Percentiles rank a stretch among this genome's conserved stretches.
Evolutionary conservation across 2,329 filamentous ascomycete genomes (phyloP).

Genomic region (Huntiella omanensis): DNA sequence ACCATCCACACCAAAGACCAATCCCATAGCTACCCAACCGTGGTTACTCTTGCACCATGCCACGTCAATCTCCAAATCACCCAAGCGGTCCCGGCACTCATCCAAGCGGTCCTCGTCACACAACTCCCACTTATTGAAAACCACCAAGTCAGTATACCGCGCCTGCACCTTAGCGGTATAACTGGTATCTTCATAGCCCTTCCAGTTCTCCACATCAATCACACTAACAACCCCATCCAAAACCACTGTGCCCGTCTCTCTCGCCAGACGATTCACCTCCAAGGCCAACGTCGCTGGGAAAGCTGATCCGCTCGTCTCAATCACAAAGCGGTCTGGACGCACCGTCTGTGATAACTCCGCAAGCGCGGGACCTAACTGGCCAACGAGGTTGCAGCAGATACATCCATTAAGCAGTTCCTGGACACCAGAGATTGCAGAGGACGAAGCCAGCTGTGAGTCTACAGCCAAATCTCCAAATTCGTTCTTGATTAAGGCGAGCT

Average conservation of each 20-base stretch:
- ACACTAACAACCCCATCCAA: slow-evolving; percentile 81
- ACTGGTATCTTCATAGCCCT: slow-evolving; percentile 77
- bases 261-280: slow-evolving; percentile 64
- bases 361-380: slow-evolving; percentile 68
- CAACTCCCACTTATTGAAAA: slow-evolving; percentile 84
- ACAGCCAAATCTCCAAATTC: slow-evolving; percentile 92
- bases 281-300: slow-evolving; percentile 80
- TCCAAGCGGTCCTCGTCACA: slow-evolving; percentile 59
- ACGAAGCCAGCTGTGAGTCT: slow-evolving; percentile 77
- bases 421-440: slow-evolving; percentile 68
- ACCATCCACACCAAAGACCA: slow-evolving; percentile 77
- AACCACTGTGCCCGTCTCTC: slow-evolving; percentile 49
- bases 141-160: slow-evolving; percentile 71
- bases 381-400: slow-evolving; percentile 97
- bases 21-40: slow-evolving; percentile 57
- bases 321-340: slow-evolving; percentile 65
- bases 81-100: slow-evolving; percentile 56
- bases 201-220: slow-evolving; percentile 89
- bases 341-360: slow-evolving; percentile 41
- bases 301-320: slow-evolving; percentile 81
- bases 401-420: slow-evolving; percentile 90
- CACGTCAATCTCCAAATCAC: slow-evolving; percentile 62
- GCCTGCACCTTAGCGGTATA: slow-evolving; percentile 82
- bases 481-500: slow-evolving; percentile 88
- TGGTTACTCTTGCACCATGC: slow-evolving; percentile 72